A percentile compares a stretch with the other conserved stretches of the same genome.
phyloP scores from a whole-genome alignment of 192 early-diverging fungal species.

The Coemansia sp. region DNA sequence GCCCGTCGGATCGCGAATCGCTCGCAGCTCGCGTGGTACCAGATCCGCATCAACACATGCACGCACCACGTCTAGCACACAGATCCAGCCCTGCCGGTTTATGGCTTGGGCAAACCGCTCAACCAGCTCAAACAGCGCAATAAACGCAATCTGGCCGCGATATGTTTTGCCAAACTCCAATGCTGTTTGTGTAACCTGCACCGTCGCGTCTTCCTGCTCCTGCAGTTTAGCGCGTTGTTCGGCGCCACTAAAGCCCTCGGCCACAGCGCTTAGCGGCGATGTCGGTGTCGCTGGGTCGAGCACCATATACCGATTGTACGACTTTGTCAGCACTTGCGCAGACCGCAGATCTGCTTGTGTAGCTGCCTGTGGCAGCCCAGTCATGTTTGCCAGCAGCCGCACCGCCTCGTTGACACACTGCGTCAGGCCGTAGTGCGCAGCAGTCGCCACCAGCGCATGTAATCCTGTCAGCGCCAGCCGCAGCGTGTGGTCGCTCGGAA shows the following conservation, averaged over 20 bases:
- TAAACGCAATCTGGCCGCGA: conserved; percentile 85
- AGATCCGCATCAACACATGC: conserved; percentile 35
- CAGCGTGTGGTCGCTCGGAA: conserved; percentile 26
- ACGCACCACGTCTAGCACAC: conserved; percentile 71
- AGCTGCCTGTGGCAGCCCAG: conserved; percentile 59
- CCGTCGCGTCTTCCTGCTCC: conserved; percentile 26
- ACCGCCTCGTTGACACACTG: conserved; percentile 82
- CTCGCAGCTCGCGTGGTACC: conserved; percentile 21
- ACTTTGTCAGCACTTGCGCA: conserved; percentile 26
- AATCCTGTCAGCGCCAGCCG: conserved; percentile 28
- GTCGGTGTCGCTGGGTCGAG: conserved; percentile 40
- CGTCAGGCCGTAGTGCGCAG: conserved; percentile 65
- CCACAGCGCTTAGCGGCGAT: conserved; percentile 29
- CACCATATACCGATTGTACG: conserved; percentile 30
- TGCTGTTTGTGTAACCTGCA: conserved; percentile 60
- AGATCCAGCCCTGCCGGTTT: conserved; percentile 59
- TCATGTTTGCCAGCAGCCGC: conserved; percentile 69
- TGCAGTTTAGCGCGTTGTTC: conserved; percentile 36
- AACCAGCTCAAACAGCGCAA: conserved; percentile 71
- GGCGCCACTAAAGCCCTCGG: conserved; percentile 25
- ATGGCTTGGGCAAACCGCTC: conserved; percentile 63
- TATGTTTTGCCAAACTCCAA: conserved; percentile 89
- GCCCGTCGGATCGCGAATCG: conserved; percentile 8
- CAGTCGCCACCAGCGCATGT: conserved; percentile 37
- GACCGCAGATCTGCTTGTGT: conserved; percentile 20